These are phyloP conservation scores for Sparassis latifolia DNA, from an alignment of 1,284 basidiomycete species.

Conservation along the genomic window DNA sequence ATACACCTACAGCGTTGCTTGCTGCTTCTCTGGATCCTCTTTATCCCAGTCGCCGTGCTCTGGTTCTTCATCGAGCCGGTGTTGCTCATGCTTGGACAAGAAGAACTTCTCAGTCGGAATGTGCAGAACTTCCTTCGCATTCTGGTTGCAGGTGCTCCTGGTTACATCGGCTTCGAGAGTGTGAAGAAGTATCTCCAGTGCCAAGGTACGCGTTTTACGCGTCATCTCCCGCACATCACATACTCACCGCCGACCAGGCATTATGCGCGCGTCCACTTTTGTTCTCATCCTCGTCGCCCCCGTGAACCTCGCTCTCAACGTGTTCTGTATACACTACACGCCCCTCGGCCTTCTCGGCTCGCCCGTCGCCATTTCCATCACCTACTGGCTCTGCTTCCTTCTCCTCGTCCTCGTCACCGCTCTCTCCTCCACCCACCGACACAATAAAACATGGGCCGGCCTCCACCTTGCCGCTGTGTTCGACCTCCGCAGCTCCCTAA, in stretches of 20 bases:
- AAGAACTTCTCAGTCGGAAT: constrained; percentile 43
- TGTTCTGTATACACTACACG: constrained; percentile 55
- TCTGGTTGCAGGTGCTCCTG: constrained; percentile 58
- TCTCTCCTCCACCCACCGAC: constrained; percentile 43
- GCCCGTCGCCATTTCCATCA: constrained; percentile 58
- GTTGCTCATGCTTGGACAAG: constrained; percentile 58
- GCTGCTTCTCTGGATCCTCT: constrained; percentile 52
- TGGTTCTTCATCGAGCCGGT: constrained; percentile 60
- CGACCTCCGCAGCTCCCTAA: constrained; percentile 39
- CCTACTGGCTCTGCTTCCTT: constrained; percentile 63
- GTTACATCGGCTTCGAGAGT: constrained; percentile 70
- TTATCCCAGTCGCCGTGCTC: constrained; percentile 52
- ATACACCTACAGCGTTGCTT: constrained; percentile 66
- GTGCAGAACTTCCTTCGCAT: constrained; percentile 61
- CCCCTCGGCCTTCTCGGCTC: constrained; percentile 56
- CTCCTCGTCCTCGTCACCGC: constrained; percentile 43
- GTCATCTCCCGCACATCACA: background rate
- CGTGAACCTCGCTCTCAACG: constrained; percentile 55
- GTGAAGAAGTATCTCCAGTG: constrained; percentile 77
- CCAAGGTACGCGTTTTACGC: constrained; percentile 44
- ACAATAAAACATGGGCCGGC: constrained; percentile 62
- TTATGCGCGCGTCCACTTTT: constrained; percentile 64
- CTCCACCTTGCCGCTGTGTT: constrained; percentile 41
- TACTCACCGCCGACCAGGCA: constrained; percentile 37
- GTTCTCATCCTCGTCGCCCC: constrained; percentile 56